A percentile compares a stretch with the other conserved stretches of the same genome.
Conservation (phyloP, 495 filamentous ascomycete species). For the Penicillium pulvis region DNA sequence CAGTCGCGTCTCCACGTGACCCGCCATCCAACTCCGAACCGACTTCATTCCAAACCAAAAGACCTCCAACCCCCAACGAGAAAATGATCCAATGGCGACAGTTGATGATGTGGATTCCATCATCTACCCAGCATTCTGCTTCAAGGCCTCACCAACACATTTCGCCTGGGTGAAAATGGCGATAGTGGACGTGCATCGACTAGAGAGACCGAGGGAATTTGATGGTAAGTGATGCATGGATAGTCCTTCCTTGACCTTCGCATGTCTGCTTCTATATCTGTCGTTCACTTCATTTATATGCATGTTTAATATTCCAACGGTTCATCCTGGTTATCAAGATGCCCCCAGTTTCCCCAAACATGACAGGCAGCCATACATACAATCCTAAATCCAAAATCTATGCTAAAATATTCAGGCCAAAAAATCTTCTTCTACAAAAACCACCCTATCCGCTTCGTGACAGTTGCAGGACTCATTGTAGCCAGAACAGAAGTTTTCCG, state of each 20-base stretch:
- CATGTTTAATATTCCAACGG: no score
- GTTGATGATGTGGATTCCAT: slow-evolving; percentile 30
- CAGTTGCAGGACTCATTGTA: slow-evolving; percentile 73
- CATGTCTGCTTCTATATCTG: no score
- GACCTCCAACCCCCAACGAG: slow-evolving; percentile 5
- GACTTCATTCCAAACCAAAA: neutral
- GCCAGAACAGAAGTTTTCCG: slow-evolving; percentile 66
- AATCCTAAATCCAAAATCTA: neutral
- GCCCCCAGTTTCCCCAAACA: neutral
- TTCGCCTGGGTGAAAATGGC: slow-evolving; percentile 81
- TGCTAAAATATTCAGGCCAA: slow-evolving; percentile 52
- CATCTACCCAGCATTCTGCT: slow-evolving; percentile 86
- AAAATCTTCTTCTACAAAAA: slow-evolving; percentile 78
- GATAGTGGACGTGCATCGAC: slow-evolving; percentile 62
- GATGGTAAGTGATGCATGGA: slow-evolving; percentile 53
- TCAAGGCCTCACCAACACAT: slow-evolving; percentile 78
- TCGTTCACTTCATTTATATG: no score
- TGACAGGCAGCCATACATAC: neutral
- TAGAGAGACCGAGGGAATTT: slow-evolving; percentile 62
- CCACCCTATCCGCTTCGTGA: slow-evolving; percentile 87
- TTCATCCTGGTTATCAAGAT: neutral
- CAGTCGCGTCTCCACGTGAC: slow-evolving; percentile 6
- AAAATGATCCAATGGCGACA: slow-evolving; percentile 45
- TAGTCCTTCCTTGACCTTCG: slow-evolving; percentile 3
- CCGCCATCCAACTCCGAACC: neutral